Base-by-base conservation (phyloP, 2,329 filamentous ascomycete genomes). In the Boeremia lycopersici region DNA sequence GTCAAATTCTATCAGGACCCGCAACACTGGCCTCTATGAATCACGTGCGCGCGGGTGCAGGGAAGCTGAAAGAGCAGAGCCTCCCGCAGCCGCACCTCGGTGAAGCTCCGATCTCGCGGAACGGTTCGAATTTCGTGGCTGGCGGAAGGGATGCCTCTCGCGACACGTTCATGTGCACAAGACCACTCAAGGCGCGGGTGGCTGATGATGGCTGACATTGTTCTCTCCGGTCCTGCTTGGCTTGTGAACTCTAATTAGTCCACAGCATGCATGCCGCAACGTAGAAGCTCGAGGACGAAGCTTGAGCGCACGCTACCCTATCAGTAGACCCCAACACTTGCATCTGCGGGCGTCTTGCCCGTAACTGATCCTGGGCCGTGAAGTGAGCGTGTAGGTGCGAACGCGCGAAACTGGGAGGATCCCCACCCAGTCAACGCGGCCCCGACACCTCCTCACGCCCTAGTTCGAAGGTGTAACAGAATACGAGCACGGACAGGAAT, bases 131-230 rank as follows among this genome's bases (percentile, higher is more conserved):
- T 19, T 11, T 44, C 2, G 33, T 44, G 40, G 48, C 48, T 44
- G 33, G 33, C 48, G 48, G 48, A 51, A 51, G 48, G 48, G 33
- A 51, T 51, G 31, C 48, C 33, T 38, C 13, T 51, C 33, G 36
- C 19, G 48, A 31, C 29, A n/a, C 33, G 48, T n/a, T 44, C 33
- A 39, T 39, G 11, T 26, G 40, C 10, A 25, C 19, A 51, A 34
- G 39, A 31, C 6, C 34, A 19, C 19, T 29, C 19, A 50, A 39
- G 34, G 30, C 13, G 33, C 48, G 48, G 48, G 48, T 44, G 48
- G 48, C 47, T 49, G 38, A 49, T 33, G 47, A 42, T 36, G 47
- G 46, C 39, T 35, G 38, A 2, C 47, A 15, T 15, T 35, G 36
- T 42, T 35, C 39, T 26, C 36, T 40, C 45, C 35, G 36, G 30